Conservation (phyloP, 371 early-diverging fungal genomes). For the Apophysomyces trapeziformis region DNA sequence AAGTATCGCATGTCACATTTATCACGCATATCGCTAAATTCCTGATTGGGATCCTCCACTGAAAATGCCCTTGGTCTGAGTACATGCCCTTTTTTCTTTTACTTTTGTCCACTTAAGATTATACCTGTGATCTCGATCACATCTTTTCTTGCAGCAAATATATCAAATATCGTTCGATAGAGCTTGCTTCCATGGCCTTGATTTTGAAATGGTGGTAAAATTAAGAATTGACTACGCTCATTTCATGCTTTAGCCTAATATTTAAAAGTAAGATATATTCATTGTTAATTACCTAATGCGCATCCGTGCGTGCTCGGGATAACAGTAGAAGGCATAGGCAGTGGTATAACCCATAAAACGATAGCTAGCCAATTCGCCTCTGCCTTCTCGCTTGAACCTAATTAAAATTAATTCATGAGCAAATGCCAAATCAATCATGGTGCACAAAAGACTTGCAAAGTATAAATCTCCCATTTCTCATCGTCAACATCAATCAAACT, state of each 20-base stretch:
- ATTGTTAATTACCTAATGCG: slow-evolving; percentile 69
- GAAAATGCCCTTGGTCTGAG: slow-evolving; percentile 1
- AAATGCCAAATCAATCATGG: too few relatives aligned
- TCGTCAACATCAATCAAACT: slow-evolving; percentile 85
- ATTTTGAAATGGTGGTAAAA: slow-evolving; percentile 87
- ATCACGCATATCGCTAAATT: slow-evolving; percentile 86
- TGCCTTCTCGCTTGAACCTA: slow-evolving; percentile 38
- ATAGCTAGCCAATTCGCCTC: slow-evolving; percentile 47
- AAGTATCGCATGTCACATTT: slow-evolving; percentile 77
- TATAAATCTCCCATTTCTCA: slow-evolving; percentile 80
- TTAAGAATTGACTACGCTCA: slow-evolving; percentile 79
- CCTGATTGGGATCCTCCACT: slow-evolving; percentile 95
- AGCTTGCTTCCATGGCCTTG: slow-evolving; percentile 84
- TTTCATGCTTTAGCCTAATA: neutral
- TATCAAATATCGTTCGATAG: slow-evolving; percentile 69
- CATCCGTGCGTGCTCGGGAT: slow-evolving; percentile 78
- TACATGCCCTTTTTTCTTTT: neutral
- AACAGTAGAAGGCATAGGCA: slow-evolving; percentile 82
- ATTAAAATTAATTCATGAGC: neutral
- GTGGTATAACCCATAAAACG: slow-evolving; percentile 82
- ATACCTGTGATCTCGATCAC: slow-evolving; percentile 69
- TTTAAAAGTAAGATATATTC: neutral
- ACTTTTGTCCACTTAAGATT: neutral
- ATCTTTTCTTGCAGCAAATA: slow-evolving; percentile 54
- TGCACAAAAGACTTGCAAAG: slow-evolving; percentile 53